Base-by-base conservation (phyloP, 495 filamentous ascomycete species). In the Aspergillus homomorphus region DNA sequence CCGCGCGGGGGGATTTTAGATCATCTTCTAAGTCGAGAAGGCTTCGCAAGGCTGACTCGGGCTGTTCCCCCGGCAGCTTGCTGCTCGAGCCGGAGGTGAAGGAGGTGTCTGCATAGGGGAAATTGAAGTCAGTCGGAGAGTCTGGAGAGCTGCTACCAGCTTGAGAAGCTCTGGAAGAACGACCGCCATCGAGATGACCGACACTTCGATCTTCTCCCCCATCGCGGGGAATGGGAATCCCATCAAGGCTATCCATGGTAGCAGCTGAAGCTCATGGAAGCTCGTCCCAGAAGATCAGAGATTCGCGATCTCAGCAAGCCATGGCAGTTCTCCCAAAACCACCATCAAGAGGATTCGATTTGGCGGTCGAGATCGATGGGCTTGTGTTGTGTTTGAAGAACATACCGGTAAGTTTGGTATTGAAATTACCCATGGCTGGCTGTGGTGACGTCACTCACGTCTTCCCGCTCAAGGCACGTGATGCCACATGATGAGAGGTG, bases 221-320 rank as follows among this genome's bases (percentile, higher is more conserved):
- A 21, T 69, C 66, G 44, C 45, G 53, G 44, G 59, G 48, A 24
- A 60, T 58, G 45, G 71, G 58, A 51, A 69, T 67, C 55, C 72
- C 70, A 60, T 77, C 73, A 43, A 74, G 71, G 62, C 73, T 76
- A 62, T 76, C 69, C 74, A 77, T 75, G 49, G 26, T 33, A 15
- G 4, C 15, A 16, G 18, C 28, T n/a, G 49, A 50, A 41, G 8
- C 14, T 23, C 23, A 9, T 52, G n/a, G 9, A 56, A 46, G 9
- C 48, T 26, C 42, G 57, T 30, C 28, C 33, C 30, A 55, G 49
- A 18, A 21, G n/a, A 15, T 50, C 23, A 55, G 16, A 28, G n/a
- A 23, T 7, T 21, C 44, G 21, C 22, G 33, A 45, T 51, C 51
- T 38, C 45, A 55, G 30, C 21, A 51, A n/a, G 51, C 45, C 53